Conservation (phyloP, 2,329 filamentous ascomycete species). For the Paecilomyces formosus region DNA sequence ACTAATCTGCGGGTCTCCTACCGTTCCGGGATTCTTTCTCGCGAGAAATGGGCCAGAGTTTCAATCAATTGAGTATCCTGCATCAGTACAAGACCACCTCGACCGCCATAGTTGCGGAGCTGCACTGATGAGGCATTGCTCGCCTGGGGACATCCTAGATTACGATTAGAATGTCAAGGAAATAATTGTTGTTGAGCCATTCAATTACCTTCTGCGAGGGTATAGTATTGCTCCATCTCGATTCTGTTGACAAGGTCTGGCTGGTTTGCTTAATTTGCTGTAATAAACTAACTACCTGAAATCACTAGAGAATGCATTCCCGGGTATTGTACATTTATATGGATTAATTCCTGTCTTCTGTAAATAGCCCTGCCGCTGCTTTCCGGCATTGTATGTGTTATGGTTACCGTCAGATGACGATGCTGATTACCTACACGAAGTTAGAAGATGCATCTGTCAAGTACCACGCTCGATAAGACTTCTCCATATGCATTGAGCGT, state of each 20-base stretch:
- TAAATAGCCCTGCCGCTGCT: neutral
- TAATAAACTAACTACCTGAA: neutral
- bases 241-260: neutral
- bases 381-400: neutral
- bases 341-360: neutral
- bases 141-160: conserved; percentile 16
- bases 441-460: neutral
- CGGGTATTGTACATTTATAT: neutral
- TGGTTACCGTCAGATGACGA: neutral
- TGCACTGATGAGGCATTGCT: conserved; percentile 16
- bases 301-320: too few relatives aligned
- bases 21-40: conserved; percentile 56
- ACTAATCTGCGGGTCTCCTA: conserved; percentile 1
- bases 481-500: too few relatives aligned
- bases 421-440: neutral
- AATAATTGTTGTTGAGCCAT: neutral
- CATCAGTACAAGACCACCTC: conserved; percentile 38
- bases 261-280: neutral
- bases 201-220: neutral
- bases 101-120: conserved; percentile 11
- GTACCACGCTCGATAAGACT: too few relatives aligned
- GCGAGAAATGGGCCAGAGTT: conserved; percentile 53
- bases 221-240: neutral
- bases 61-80: conserved; percentile 58
- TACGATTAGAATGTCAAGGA: neutral